Percentiles rank a stretch among this genome's conserved stretches.
These are phyloP conservation scores for Globisporangium carolinianum DNA, from an alignment of 352 stramenopile species.

Conservation along the genomic window DNA sequence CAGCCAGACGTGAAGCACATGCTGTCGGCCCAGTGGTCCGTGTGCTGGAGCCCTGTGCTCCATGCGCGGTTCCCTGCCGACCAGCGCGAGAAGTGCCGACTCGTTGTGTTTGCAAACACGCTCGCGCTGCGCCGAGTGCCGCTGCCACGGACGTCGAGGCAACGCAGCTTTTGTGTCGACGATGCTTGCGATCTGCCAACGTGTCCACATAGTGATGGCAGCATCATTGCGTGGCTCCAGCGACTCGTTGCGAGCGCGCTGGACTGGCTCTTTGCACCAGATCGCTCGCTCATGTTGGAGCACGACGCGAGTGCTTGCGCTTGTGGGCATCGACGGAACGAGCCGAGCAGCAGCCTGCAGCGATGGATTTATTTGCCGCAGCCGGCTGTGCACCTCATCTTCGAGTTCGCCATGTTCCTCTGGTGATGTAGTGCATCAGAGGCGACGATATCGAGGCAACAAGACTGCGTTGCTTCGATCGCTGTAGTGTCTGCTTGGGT, in stretches of 20 bases:
- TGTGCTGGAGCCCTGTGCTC: slow-evolving; percentile 45
- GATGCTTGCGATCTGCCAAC: no score
- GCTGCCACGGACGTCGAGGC: background rate
- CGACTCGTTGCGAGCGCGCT: no score
- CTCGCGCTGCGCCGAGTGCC: slow-evolving; percentile 15
- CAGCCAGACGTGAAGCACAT: slow-evolving; percentile 30
- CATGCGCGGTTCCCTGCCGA: slow-evolving; percentile 41
- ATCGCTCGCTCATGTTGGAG: no score
- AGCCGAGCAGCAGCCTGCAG: no score
- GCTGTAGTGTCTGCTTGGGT: no score
- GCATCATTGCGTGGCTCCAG: no score
- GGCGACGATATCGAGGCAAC: no score
- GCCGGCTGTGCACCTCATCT: slow-evolving; percentile 37
- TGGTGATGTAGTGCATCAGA: slow-evolving; percentile 19
- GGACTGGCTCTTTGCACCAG: no score
- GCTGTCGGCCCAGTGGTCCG: slow-evolving; percentile 45
- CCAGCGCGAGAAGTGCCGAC: slow-evolving; percentile 52
- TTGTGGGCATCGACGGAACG: no score
- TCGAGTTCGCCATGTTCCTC: slow-evolving; percentile 53
- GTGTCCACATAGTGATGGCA: no score
- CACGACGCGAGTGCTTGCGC: background rate
- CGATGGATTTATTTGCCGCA: slow-evolving; percentile 37
- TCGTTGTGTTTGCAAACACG: slow-evolving; percentile 50
- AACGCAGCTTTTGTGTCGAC: background rate
- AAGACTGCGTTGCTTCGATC: no score